phyloP scores from a whole-genome alignment of 2,329 filamentous ascomycete species.

The Trichoderma sp. region DNA sequence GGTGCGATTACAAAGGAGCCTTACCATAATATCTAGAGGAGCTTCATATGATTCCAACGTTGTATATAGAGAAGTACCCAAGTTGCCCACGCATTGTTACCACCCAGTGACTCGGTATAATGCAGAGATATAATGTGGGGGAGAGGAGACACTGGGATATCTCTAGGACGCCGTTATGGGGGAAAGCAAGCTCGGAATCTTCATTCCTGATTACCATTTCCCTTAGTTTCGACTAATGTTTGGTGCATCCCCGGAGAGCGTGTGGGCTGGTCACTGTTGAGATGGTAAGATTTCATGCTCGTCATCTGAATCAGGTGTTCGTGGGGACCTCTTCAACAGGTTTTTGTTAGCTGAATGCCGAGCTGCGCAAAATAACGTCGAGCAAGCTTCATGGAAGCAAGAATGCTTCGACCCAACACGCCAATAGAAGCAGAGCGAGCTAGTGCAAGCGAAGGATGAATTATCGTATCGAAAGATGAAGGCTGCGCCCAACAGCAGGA shows the following conservation, averaged over 20 bases:
- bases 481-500: neutral
- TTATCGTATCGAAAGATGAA: neutral
- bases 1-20: neutral
- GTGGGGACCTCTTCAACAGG: neutral
- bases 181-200: neutral
- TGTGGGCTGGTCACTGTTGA: neutral
- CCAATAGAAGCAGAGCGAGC: neutral
- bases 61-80: neutral
- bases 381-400: neutral
- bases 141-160: neutral
- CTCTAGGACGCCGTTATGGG: neutral
- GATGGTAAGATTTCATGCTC: neutral
- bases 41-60: neutral
- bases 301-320: neutral
- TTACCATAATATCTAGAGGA: neutral
- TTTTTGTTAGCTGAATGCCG: neutral
- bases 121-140: neutral
- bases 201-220: neutral
- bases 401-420: neutral
- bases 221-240: neutral
- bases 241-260: neutral
- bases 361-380: neutral
- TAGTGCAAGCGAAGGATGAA: neutral
- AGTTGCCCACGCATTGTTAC: neutral
- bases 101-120: neutral